phyloP scores from a whole-genome alignment of 768 basidiomycete species.

The Lentinula sp. region DNA sequence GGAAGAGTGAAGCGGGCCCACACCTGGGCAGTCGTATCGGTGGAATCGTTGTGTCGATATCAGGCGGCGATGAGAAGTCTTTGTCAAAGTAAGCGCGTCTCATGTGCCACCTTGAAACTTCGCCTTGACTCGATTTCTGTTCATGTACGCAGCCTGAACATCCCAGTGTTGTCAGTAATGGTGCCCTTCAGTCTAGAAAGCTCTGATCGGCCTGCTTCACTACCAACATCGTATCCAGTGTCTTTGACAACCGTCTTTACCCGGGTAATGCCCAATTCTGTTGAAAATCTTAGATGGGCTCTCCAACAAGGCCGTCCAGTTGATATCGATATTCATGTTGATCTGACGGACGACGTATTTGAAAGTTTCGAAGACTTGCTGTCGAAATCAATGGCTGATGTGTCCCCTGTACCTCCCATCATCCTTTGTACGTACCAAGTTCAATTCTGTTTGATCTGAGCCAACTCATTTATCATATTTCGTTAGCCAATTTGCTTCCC shows the following conservation, averaged over 20 bases:
- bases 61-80: constrained; percentile 34
- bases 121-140: background rate
- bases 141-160: constrained; percentile 8
- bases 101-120: background rate
- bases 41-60: constrained; percentile 55
- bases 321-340: constrained; percentile 62
- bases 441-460: background rate
- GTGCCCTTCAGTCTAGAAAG: constrained; percentile 57
- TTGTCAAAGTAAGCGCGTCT: constrained; percentile 32
- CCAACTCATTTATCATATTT: constrained; percentile 7
- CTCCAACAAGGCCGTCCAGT: constrained; percentile 56
- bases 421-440: constrained; percentile 51
- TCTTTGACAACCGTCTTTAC: constrained; percentile 57
- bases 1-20: constrained; percentile 46
- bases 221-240: constrained; percentile 32
- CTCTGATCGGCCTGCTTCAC: constrained; percentile 30
- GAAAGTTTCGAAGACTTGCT: constrained; percentile 71
- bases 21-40: constrained; percentile 36
- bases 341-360: constrained; percentile 45
- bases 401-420: constrained; percentile 46
- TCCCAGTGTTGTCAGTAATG: constrained; percentile 48
- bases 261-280: constrained; percentile 37
- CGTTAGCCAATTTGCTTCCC: constrained; percentile 70
- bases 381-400: constrained; percentile 48
- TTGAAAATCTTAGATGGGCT: constrained; percentile 60